phyloP scores from a whole-genome alignment of 257 asterid genomes.

The Nyctanthes arbortristis region DNA sequence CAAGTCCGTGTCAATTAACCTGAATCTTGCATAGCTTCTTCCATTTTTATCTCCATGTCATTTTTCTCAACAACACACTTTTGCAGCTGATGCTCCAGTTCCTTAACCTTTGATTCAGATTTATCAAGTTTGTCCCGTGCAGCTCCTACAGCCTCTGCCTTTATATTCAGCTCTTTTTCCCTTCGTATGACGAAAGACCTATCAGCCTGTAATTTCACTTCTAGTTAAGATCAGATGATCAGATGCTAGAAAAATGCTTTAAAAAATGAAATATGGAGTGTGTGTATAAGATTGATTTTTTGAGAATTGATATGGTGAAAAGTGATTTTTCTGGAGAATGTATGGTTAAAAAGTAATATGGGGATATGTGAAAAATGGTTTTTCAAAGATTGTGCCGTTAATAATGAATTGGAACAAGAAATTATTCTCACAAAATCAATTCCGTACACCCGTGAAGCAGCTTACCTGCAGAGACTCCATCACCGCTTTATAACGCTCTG shows the following conservation, averaged over 20 bases:
- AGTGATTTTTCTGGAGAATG: too few species aligned
- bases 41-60: conserved; percentile 80
- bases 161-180: conserved; percentile 73
- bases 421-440: too few species aligned
- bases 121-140: conserved; percentile 53
- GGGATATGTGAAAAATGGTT: too few species aligned
- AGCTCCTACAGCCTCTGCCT: conserved; percentile 70
- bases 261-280: conserved; percentile 17
- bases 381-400: too few species aligned
- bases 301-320: too few species aligned
- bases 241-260: conserved; percentile 12
- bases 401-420: too few species aligned
- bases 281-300: too few species aligned
- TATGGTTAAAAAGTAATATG: too few species aligned
- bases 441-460: too few species aligned
- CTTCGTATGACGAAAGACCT: conserved; percentile 71
- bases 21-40: conserved; percentile 87
- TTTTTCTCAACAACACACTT: conserved; percentile 64
- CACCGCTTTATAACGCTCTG: conserved; percentile 66
- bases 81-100: conserved; percentile 70
- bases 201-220: conserved; percentile 66
- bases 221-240: conserved; percentile 35
- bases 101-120: conserved; percentile 72
- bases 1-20: conserved; percentile 46
- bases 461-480: conserved; percentile 84